Conservation (phyloP, 176 grass and related monocot genomes). For the Tillandsia fasciculata region DNA sequence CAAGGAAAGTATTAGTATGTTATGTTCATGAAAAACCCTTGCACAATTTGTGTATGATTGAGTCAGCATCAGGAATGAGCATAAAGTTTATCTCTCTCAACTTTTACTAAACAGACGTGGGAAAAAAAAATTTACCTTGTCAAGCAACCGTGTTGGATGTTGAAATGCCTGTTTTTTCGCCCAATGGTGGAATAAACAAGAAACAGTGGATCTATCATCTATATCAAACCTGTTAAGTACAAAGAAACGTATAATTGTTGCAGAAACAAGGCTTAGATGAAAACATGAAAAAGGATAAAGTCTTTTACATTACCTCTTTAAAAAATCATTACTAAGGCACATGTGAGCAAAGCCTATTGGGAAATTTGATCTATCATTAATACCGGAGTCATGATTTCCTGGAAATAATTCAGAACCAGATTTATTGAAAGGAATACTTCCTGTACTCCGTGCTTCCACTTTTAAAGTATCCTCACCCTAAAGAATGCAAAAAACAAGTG, state of each 20-base stretch:
- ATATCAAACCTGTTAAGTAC: slow-evolving; percentile 7
- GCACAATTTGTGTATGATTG: background rate
- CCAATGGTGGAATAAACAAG: slow-evolving; percentile 26
- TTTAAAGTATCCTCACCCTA: slow-evolving; percentile 27
- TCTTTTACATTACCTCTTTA: slow-evolving; percentile 49
- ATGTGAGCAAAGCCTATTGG: slow-evolving; percentile 32
- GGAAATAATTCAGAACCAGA: slow-evolving; percentile 1
- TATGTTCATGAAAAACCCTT: background rate
- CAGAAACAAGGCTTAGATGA: background rate
- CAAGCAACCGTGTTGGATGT: slow-evolving; percentile 19
- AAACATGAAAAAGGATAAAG: no score
- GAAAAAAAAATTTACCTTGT: slow-evolving; percentile 12
- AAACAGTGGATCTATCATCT: slow-evolving; percentile 19
- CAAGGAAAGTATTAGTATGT: no score
- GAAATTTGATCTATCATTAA: slow-evolving; percentile 1
- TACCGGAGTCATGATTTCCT: background rate
- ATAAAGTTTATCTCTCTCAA: background rate
- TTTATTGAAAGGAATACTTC: slow-evolving; percentile 7
- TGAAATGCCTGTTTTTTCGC: slow-evolving; percentile 23
- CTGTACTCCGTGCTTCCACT: slow-evolving; percentile 11
- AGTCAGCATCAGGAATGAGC: background rate
- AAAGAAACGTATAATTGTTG: background rate
- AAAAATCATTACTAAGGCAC: slow-evolving; percentile 66
- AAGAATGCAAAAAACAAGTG: background rate
- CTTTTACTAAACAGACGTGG: background rate